Evolutionary conservation across 495 filamentous ascomycete genomes (phyloP).

Genomic region (Achaetomiella virescens): DNA sequence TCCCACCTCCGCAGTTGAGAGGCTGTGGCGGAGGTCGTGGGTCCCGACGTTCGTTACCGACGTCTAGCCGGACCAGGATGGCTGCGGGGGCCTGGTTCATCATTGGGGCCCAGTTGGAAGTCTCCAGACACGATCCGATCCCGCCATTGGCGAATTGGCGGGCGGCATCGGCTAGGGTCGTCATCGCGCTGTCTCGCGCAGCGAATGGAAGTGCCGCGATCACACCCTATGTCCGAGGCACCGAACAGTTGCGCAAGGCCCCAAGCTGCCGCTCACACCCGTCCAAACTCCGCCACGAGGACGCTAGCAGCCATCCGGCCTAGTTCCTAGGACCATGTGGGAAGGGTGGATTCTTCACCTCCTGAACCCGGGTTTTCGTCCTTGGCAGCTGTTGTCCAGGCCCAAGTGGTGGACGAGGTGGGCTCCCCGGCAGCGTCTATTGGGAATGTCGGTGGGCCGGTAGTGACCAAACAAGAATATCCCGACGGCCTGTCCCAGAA

Average conservation of each 20-base stretch:
- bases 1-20: slow-evolving; percentile 10
- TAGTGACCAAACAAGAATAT: background rate
- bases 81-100: slow-evolving; percentile 8
- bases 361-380: slow-evolving; percentile 7
- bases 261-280: background rate
- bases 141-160: slow-evolving; percentile 17
- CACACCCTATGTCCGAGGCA: slow-evolving; percentile 12
- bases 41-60: slow-evolving; percentile 5
- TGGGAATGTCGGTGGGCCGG: slow-evolving; percentile 7
- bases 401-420: background rate
- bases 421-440: slow-evolving; percentile 6
- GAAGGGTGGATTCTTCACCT: background rate
- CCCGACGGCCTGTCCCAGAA: slow-evolving; percentile 12
- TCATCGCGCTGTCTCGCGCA: background rate
- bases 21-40: slow-evolving; percentile 1
- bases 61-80: slow-evolving; percentile 6
- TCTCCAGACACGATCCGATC: background rate
- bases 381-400: background rate
- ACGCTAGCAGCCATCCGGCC: background rate
- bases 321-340: background rate
- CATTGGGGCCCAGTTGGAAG: background rate
- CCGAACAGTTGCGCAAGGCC: background rate
- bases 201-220: slow-evolving; percentile 13
- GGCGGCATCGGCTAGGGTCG: background rate
- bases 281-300: background rate